Conservation (phyloP, 2,329 filamentous ascomycete species). For the Penicillium sp. region DNA sequence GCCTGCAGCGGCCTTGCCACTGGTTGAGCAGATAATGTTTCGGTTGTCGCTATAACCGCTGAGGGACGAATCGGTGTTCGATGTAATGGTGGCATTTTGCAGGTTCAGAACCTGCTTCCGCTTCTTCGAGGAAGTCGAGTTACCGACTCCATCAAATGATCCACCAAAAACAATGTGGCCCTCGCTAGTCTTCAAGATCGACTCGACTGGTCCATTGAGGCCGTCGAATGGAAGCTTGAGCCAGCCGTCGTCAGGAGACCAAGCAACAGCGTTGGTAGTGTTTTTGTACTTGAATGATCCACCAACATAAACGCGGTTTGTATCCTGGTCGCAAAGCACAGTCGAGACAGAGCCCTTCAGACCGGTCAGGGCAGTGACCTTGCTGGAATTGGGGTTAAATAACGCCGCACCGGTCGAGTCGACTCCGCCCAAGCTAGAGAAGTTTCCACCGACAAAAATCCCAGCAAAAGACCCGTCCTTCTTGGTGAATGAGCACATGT, state of each 20-base stretch:
- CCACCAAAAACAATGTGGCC: constrained; percentile 92
- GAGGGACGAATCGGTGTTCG: constrained; percentile 63
- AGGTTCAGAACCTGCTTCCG: constrained; percentile 83
- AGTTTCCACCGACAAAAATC: constrained; percentile 90
- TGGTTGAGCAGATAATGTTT: constrained; percentile 81
- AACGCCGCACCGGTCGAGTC: constrained; percentile 79
- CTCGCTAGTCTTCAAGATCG: constrained; percentile 78
- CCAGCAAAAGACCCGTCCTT: constrained; percentile 70
- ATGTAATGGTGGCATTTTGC: constrained; percentile 73
- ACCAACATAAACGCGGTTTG: constrained; percentile 85
- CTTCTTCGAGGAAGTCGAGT: constrained; percentile 65
- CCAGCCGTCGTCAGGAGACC: constrained; percentile 72
- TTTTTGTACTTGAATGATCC: constrained; percentile 80
- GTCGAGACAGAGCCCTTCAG: constrained; percentile 81
- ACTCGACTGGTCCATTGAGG: constrained; percentile 89
- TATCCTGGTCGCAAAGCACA: constrained; percentile 77
- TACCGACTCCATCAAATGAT: constrained; percentile 84
- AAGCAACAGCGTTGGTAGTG: constrained; percentile 88
- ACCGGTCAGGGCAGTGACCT: constrained; percentile 75
- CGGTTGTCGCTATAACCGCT: constrained; percentile 74
- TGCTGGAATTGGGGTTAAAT: constrained; percentile 73
- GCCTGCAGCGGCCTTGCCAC: constrained; percentile 68
- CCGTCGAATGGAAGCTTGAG: constrained; percentile 85
- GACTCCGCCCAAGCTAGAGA: constrained; percentile 81
- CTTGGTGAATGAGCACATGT: constrained; percentile 80